Percentiles rank a stretch among this genome's conserved stretches.
These are phyloP conservation scores for Syncephalis fuscata DNA, from an alignment of 371 early-diverging fungal genomes.

Conservation along the genomic window DNA sequence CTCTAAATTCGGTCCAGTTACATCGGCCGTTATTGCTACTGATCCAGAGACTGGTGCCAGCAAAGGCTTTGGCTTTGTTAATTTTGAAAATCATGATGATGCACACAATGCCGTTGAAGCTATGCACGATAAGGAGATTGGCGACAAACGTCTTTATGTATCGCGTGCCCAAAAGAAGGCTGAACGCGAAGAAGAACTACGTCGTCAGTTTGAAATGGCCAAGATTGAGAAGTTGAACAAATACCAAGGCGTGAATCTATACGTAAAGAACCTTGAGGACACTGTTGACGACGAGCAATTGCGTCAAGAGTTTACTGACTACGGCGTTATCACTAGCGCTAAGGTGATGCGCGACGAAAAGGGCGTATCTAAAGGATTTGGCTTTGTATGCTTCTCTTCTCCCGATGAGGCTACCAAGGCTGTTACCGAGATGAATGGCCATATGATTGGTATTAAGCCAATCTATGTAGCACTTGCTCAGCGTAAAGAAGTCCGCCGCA, in stretches of 20 bases:
- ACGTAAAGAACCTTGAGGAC: slow-evolving; percentile 96
- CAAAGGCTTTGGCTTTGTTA: slow-evolving; percentile 94
- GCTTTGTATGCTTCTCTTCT: slow-evolving; percentile 82
- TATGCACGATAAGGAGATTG: slow-evolving; percentile 81
- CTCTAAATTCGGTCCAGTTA: slow-evolving; percentile 68
- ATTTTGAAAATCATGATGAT: slow-evolving; percentile 85
- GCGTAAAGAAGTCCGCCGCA: slow-evolving; percentile 89
- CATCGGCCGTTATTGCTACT: slow-evolving; percentile 55
- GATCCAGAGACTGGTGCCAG: slow-evolving; percentile 64
- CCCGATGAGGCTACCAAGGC: slow-evolving; percentile 88
- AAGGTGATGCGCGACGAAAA: slow-evolving; percentile 95
- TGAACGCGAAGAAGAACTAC: slow-evolving; percentile 95
- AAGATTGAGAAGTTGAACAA: slow-evolving; percentile 89
- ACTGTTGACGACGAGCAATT: slow-evolving; percentile 88
- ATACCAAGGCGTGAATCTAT: slow-evolving; percentile 96
- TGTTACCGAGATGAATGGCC: slow-evolving; percentile 80
- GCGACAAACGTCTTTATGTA: slow-evolving; percentile 89
- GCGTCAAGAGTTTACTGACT: slow-evolving; percentile 86
- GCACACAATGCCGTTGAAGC: slow-evolving; percentile 87
- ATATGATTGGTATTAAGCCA: slow-evolving; percentile 87
- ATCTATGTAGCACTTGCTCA: slow-evolving; percentile 96
- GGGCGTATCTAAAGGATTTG: slow-evolving; percentile 65
- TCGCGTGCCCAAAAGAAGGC: slow-evolving; percentile 97
- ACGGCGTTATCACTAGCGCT: slow-evolving; percentile 90
- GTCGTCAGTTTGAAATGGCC: slow-evolving; percentile 82